Conservation (phyloP, 2,329 filamentous ascomycete genomes). For the Sarocladium oryzae region DNA sequence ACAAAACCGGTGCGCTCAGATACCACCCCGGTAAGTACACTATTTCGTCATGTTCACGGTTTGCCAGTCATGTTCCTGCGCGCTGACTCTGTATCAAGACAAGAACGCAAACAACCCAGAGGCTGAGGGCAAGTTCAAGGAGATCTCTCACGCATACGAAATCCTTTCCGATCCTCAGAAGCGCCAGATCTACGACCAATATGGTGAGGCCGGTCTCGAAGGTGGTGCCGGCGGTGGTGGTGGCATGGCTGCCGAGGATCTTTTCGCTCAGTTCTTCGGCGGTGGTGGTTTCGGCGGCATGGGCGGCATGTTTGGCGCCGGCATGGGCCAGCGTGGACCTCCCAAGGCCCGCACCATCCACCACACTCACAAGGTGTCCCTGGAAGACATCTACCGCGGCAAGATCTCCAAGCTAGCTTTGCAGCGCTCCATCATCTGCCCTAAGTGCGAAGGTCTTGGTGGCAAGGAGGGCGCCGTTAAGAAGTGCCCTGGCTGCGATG, state of each 20-base stretch:
- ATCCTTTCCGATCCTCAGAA: conserved; percentile 88
- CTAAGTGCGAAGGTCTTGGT: conserved; percentile 87
- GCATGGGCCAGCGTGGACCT: conserved; percentile 74
- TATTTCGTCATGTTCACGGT: background rate
- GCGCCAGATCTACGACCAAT: conserved; percentile 89
- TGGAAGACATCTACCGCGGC: conserved; percentile 96
- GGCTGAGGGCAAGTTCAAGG: conserved; percentile 97
- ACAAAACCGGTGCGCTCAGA: conserved; percentile 77
- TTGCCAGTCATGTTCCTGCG: background rate
- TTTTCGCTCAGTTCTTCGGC: conserved; percentile 96
- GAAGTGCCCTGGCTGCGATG: conserved; percentile 84
- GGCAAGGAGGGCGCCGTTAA: conserved; percentile 98
- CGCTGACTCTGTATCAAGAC: conserved; percentile 47
- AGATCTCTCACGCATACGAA: conserved; percentile 93
- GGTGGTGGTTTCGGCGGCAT: conserved; percentile 57
- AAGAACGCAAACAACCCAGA: conserved; percentile 94
- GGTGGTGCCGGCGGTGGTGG: conserved; percentile 69
- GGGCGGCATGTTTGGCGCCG: conserved; percentile 72
- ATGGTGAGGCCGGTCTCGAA: conserved; percentile 94
- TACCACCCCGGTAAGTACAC: conserved; percentile 67
- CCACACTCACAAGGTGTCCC: conserved; percentile 95
- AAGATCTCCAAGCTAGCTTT: conserved; percentile 97
- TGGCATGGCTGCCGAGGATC: conserved; percentile 92
- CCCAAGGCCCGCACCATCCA: conserved; percentile 90
- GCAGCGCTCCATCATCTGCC: conserved; percentile 95